Base-by-base conservation (phyloP, 768 basidiomycete genomes). In the Polyporus arcularius region DNA sequence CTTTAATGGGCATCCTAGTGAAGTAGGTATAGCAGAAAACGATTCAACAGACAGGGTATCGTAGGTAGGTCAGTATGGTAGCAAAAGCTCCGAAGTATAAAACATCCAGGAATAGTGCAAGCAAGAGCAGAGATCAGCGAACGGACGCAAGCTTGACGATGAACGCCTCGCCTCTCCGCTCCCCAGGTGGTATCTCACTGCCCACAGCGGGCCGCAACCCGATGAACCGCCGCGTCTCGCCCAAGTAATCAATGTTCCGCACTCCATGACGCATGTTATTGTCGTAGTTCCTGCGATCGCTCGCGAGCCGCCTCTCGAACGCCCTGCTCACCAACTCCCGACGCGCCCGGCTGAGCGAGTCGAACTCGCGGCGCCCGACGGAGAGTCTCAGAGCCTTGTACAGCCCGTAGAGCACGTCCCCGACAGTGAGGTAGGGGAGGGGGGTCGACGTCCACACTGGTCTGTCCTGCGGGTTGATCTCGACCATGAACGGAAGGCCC, bases 371-470 rank as follows among this genome's bases (percentile, higher is more conserved):
- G 0, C 67, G 58, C 9, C 73, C 75, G 1, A 80, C 79, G 0
- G 74, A 70, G 8, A 68, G 61, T n/a, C 82, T 80, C 26, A 86
- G 74, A 53, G 71, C 70, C 53, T 67, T 67, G 68, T 83, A 81
- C 14, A 86, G 62, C 0, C 74, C 74, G 21, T 75, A 66, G 21
- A 85, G 70, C 12, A 86, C 79, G 67, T 86, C 85, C 9, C 71
- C 72, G 60, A 85, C 78, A 10, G 78, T 76, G 28, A 79, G 67
- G 58, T 52, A 73, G 15, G 64, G 68, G 11, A 63, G 53, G 10
- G 69, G 63, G 21, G 10, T 18, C 26, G n/a, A 14, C 16, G 63
- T 43, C 15, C 71, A 71, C 4, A 67, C 43, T 6, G 62, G 40
- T 18, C 56, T 42, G 46, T 0, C 67, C 68, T 12, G 65, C 54